These are phyloP conservation scores for Apiotrichum gracile DNA, from an alignment of 1,284 basidiomycete genomes.

Conservation along the genomic window DNA sequence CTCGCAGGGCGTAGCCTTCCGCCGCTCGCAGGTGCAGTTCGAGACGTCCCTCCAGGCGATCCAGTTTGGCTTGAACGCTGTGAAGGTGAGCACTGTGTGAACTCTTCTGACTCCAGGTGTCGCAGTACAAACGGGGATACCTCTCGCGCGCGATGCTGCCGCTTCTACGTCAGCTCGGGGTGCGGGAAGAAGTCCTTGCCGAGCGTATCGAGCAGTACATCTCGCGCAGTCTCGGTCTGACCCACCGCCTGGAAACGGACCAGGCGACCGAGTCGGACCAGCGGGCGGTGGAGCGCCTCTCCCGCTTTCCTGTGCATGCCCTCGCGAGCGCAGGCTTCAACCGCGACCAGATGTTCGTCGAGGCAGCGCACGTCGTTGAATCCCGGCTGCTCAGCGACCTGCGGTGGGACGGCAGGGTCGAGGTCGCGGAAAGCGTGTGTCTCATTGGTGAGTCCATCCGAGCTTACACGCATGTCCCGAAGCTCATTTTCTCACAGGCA, in stretches of 20 bases:
- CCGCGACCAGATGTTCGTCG: slow-evolving; percentile 20
- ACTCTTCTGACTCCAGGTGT: slow-evolving; percentile 8
- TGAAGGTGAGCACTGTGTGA: slow-evolving; percentile 5
- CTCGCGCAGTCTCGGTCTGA: slow-evolving; percentile 7
- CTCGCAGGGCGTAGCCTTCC: slow-evolving; percentile 12
- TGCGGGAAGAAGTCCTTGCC: slow-evolving; percentile 12
- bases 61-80: slow-evolving; percentile 14
- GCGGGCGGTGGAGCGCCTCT: not conserved
- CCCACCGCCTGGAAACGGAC: slow-evolving; percentile 7
- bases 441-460: slow-evolving; percentile 14
- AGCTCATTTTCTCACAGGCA: slow-evolving; percentile 11
- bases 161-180: slow-evolving; percentile 22
- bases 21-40: slow-evolving; percentile 26
- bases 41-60: slow-evolving; percentile 13
- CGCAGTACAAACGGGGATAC: slow-evolving; percentile 20
- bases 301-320: slow-evolving; percentile 20
- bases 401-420: slow-evolving; percentile 24
- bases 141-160: slow-evolving; percentile 28
- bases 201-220: slow-evolving; percentile 15
- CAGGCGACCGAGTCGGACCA: slow-evolving; percentile 2
- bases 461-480: not conserved
- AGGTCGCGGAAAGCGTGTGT: slow-evolving; percentile 21
- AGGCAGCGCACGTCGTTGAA: slow-evolving; percentile 18
- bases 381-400: slow-evolving; percentile 18
- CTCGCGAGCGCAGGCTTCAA: slow-evolving; percentile 21